Percentiles rank a stretch among this genome's conserved stretches.
Conservation (phyloP, 495 filamentous ascomycete species). For the Aspergillus incahuasiensis region DNA sequence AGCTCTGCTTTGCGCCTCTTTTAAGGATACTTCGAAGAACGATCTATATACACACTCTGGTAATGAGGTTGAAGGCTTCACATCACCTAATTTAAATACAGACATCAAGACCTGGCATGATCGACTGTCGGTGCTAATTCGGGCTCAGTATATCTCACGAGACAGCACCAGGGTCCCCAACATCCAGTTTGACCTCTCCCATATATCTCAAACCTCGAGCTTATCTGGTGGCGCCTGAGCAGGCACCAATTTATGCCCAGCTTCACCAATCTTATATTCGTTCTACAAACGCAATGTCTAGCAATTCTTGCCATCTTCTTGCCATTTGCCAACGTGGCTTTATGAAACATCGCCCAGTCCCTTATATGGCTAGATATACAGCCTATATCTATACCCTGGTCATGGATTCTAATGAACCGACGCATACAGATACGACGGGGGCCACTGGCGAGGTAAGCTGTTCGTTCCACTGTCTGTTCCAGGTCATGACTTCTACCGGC, state of each 20-base stretch:
- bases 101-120: constrained; percentile 13
- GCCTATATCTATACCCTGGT: too few relatives aligned
- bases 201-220: background rate
- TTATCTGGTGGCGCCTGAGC: too few relatives aligned
- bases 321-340: too few relatives aligned
- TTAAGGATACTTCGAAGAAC: background rate
- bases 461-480: too few relatives aligned
- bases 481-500: too few relatives aligned
- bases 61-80: constrained; percentile 15
- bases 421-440: too few relatives aligned
- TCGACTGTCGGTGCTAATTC: constrained; percentile 15
- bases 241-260: too few relatives aligned
- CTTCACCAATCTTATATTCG: background rate
- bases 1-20: background rate
- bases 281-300: background rate
- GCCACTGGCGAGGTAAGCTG: too few relatives aligned
- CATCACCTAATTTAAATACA: background rate
- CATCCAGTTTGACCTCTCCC: constrained; percentile 16
- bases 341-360: too few relatives aligned
- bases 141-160: constrained; percentile 13
- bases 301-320: background rate
- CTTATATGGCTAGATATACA: too few relatives aligned
- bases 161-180: background rate
- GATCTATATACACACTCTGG: constrained; percentile 25
- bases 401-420: too few relatives aligned